A percentile compares a stretch with the other conserved stretches of the same genome.
Evolutionary conservation across 2,329 filamentous ascomycete species (phyloP).

Genomic region (Aschersonia sp.): DNA sequence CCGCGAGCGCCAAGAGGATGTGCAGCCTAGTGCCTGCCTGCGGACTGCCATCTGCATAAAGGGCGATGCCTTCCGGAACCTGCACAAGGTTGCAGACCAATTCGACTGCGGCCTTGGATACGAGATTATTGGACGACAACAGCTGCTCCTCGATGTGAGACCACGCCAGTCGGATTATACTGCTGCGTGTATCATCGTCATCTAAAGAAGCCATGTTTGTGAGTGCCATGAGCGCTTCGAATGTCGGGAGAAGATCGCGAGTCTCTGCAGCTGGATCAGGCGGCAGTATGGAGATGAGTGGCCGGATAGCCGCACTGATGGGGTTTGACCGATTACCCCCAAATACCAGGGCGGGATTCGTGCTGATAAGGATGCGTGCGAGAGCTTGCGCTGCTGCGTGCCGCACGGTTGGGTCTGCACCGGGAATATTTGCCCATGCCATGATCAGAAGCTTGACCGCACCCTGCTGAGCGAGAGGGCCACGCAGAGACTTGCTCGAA

Average conservation of each 20-base stretch:
- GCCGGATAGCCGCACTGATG: constrained; percentile 66
- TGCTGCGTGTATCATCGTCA: constrained; percentile 45
- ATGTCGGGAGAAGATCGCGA: constrained; percentile 72
- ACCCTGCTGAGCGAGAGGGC: constrained; percentile 82
- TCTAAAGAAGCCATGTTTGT: constrained; percentile 85
- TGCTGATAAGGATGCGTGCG: constrained; percentile 73
- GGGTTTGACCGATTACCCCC: constrained; percentile 59
- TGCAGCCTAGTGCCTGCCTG: constrained; percentile 63
- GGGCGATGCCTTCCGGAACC: constrained; percentile 46
- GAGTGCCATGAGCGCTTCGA: constrained; percentile 80
- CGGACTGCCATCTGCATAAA: constrained; percentile 53
- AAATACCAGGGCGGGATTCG: constrained; percentile 74
- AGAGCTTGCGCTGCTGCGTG: constrained; percentile 64
- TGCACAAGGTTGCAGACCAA: constrained; percentile 83
- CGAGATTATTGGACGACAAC: constrained; percentile 56
- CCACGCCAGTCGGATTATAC: constrained; percentile 64
- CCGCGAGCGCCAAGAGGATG: constrained; percentile 73
- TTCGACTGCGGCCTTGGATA: constrained; percentile 75
- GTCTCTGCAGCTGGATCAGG: constrained; percentile 47
- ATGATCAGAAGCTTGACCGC: constrained; percentile 72
- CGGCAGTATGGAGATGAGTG: constrained; percentile 60
- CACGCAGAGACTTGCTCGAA: constrained; percentile 57
- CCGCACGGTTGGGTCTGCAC: constrained; percentile 29
- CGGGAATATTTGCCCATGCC: constrained; percentile 47
- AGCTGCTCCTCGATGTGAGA: constrained; percentile 69